phyloP scores from a whole-genome alignment of 768 basidiomycete species.

The Psilocybe cyanescens region DNA sequence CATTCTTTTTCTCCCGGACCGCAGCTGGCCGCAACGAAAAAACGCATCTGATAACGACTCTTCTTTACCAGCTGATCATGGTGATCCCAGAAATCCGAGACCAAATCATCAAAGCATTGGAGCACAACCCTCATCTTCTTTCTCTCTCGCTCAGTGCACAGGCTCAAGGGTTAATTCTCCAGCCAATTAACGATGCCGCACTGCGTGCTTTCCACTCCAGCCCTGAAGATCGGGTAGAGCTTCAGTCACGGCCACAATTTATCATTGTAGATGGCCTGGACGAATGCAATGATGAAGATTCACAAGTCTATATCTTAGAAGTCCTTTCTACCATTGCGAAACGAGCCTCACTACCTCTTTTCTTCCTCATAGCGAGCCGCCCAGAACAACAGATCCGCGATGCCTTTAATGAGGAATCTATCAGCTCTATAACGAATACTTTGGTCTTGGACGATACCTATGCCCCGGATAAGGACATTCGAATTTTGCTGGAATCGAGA shows the following conservation, averaged over 20 bases:
- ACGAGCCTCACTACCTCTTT: neutral
- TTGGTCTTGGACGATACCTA: constrained; percentile 14
- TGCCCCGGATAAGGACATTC: constrained; percentile 14
- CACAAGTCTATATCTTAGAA: neutral
- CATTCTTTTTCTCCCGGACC: constrained; percentile 21
- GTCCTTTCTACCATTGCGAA: neutral
- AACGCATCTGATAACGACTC: constrained; percentile 15
- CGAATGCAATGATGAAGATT: neutral
- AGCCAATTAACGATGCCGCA: neutral
- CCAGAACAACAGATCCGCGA: constrained; percentile 14
- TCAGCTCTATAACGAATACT: neutral
- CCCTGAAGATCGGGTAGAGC: neutral
- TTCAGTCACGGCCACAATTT: neutral
- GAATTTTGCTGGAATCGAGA: constrained; percentile 9
- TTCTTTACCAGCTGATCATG: constrained; percentile 17
- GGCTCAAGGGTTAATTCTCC: constrained; percentile 4
- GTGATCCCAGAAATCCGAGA: constrained; percentile 13
- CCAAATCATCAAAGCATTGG: constrained; percentile 5
- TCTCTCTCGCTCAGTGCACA: neutral
- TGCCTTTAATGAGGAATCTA: constrained; percentile 5
- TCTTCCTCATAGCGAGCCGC: constrained; percentile 2
- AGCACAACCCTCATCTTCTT: constrained; percentile 9
- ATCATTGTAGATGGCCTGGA: constrained; percentile 1
- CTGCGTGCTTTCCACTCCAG: neutral
- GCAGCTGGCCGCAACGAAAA: constrained; percentile 9